Base-by-base conservation (phyloP, 2,329 filamentous ascomycete species). In the Fusarium foetens region DNA sequence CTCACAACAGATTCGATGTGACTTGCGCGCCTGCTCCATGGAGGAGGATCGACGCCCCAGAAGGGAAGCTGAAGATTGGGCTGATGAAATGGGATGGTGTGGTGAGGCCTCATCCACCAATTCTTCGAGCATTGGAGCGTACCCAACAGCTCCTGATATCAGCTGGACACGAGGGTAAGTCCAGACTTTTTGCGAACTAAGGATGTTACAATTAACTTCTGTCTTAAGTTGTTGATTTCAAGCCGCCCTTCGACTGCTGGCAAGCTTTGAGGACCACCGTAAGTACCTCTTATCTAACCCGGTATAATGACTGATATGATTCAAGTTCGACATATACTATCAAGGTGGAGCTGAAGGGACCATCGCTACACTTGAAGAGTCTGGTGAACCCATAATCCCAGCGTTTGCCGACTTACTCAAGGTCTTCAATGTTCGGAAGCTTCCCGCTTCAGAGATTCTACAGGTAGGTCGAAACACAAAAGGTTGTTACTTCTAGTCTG, bases 201-300 rank as follows among this genome's bases (percentile, higher is more conserved):
- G 14, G 12, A 5, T 8, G 6, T 5, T 6, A 12, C 10, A 12
- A 11, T 27, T 58, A 29, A 49, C 16, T 2, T 33, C 0, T 23
- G 1, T 17, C 8, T 9, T 3, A 23, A 72, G 70, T 72, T 0
- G 12, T 72, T 19, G 43, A 68, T 8, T 68, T 68, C 17, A 33
- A 69, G 16, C 39, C 52, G 8, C 68, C 68, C 1, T 59, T 72
- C 14, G 59, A 68, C 14, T 68, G 58, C 25, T 71, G 68, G 68
- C 33, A 71, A 16, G 48, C 53, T 3, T 31, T 51, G 6, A 27
- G 21, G 23, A 60, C 33, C 4, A 38, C 62, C 6, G 53, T 65
- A 39, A 45, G 48, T 14, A 16, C 13, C 4, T 8, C 12, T 1
- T 9, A 4, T 10, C 5, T 27, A 1, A 17, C 2, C 4, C 4